Conservation (phyloP, 179 eudicot genomes). For the Silene coronaria region DNA sequence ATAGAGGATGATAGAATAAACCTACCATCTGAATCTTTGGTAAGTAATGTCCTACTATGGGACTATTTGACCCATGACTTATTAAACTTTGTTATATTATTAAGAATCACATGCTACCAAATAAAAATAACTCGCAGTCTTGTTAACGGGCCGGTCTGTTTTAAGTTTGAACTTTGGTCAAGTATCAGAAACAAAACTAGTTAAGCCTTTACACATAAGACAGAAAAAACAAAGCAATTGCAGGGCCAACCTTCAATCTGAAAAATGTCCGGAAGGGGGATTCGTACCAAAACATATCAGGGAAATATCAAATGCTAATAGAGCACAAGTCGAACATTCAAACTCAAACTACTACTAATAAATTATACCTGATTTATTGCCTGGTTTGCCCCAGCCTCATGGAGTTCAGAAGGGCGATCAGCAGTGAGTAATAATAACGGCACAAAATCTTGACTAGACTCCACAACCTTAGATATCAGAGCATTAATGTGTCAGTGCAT, state of each 20-base stretch:
- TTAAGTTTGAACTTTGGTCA: neutral
- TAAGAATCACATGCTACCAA: too few species aligned
- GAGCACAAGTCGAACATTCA: neutral
- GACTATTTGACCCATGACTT: neutral
- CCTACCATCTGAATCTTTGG: neutral
- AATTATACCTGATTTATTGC: slow-evolving; percentile 80
- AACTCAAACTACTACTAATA: neutral
- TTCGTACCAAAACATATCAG: neutral
- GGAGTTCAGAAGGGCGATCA: slow-evolving; percentile 93
- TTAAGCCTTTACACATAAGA: neutral
- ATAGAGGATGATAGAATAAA: neutral
- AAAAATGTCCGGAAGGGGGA: neutral
- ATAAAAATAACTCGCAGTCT: neutral
- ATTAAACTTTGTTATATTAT: neutral
- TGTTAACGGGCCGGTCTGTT: neutral
- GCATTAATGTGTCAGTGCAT: neutral
- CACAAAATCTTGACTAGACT: slow-evolving; percentile 91
- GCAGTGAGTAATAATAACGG: slow-evolving; percentile 86
- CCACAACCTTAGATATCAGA: slow-evolving; percentile 63
- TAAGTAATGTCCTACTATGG: neutral
- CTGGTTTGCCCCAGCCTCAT: slow-evolving; percentile 90
- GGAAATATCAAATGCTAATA: slow-evolving; percentile 1
- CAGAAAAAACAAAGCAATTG: neutral
- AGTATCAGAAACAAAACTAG: neutral
- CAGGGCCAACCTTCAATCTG: neutral